Conservation (phyloP, 768 basidiomycete species). For the Suillus paluster region DNA sequence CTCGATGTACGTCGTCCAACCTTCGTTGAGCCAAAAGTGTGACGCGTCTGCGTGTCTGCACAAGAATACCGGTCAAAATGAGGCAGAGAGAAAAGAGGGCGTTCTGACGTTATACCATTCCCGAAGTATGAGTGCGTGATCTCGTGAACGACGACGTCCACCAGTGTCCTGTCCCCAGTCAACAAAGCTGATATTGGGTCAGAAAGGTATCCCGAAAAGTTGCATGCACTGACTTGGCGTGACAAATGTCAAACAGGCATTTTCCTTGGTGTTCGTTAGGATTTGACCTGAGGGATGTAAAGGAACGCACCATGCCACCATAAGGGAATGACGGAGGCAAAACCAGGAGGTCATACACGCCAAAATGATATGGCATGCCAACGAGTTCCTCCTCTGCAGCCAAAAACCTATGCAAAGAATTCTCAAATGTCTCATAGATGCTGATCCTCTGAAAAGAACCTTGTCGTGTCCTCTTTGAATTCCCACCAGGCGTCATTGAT, state of each 20-base stretch:
- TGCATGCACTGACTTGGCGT: slow-evolving; percentile 70
- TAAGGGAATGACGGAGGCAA: slow-evolving; percentile 93
- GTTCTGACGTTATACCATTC: slow-evolving; percentile 77
- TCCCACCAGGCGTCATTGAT: slow-evolving; percentile 84
- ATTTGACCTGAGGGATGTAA: too few relatives aligned
- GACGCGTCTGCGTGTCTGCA: slow-evolving; percentile 68
- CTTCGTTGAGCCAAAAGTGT: slow-evolving; percentile 91
- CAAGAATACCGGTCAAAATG: slow-evolving; percentile 1
- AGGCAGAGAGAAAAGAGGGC: slow-evolving; percentile 23
- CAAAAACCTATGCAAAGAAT: slow-evolving; percentile 58
- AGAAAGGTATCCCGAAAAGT: not conserved
- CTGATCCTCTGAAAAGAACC: slow-evolving; percentile 44
- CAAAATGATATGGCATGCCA: slow-evolving; percentile 77
- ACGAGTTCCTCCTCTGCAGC: slow-evolving; percentile 74
- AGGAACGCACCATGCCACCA: slow-evolving; percentile 74
- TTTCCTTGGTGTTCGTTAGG: slow-evolving; percentile 60
- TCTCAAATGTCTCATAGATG: not conserved
- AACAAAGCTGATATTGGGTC: slow-evolving; percentile 59
- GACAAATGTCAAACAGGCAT: slow-evolving; percentile 85
- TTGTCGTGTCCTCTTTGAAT: slow-evolving; percentile 84
- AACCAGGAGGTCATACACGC: slow-evolving; percentile 88
- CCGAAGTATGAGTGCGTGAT: slow-evolving; percentile 90
- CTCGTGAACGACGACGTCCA: slow-evolving; percentile 91
- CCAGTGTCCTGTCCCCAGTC: slow-evolving; percentile 83
- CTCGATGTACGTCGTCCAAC: slow-evolving; percentile 95